Percentiles rank a stretch among this genome's conserved stretches.
Evolutionary conservation across 164 flowering plant genomes (phyloP).

Genomic region (Warburgia ugandensis): DNA sequence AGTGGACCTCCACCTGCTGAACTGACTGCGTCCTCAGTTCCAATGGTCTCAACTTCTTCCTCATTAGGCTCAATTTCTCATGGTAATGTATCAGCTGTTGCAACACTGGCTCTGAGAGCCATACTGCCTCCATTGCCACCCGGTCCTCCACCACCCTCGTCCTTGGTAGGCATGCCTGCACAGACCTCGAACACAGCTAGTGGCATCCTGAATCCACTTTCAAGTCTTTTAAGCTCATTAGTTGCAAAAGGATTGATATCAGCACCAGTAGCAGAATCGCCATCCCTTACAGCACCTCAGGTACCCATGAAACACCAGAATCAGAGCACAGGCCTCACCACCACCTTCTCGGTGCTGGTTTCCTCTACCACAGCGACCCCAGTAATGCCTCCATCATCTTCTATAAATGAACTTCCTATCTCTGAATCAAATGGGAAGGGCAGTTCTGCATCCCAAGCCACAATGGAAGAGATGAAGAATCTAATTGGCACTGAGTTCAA

Average conservation of each 20-base stretch:
- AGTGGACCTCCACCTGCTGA: slow-evolving; percentile 36
- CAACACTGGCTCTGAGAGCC: slow-evolving; percentile 16
- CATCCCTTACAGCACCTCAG: slow-evolving; percentile 15
- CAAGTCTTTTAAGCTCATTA: slow-evolving; percentile 67
- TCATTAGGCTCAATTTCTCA: slow-evolving; percentile 19
- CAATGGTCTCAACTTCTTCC: too few relatives aligned
- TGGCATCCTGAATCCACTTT: slow-evolving; percentile 27
- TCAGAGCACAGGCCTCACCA: slow-evolving; percentile 18
- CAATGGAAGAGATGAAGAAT: slow-evolving; percentile 26
- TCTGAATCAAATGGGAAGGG: slow-evolving; percentile 21
- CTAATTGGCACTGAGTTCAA: slow-evolving; percentile 68
- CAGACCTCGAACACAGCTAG: slow-evolving; percentile 21
- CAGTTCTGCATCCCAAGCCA: slow-evolving; percentile 18
- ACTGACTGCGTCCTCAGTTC: slow-evolving; percentile 15
- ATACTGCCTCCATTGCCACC: slow-evolving; percentile 37
- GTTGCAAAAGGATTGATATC: slow-evolving; percentile 89
- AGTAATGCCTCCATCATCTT: slow-evolving; percentile 14
- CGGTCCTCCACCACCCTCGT: slow-evolving; percentile 37
- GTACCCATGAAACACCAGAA: slow-evolving; percentile 16
- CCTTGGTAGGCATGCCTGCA: slow-evolving; percentile 15
- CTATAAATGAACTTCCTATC: slow-evolving; percentile 18
- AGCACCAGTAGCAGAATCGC: slow-evolving; percentile 42
- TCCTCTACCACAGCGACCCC: slow-evolving; percentile 28
- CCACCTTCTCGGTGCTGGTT: slow-evolving; percentile 22
- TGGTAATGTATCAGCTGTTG: slow-evolving; percentile 3